Evolutionary conservation across 1,284 basidiomycete species (phyloP).

Genomic region (Hymenochaete sp.): DNA sequence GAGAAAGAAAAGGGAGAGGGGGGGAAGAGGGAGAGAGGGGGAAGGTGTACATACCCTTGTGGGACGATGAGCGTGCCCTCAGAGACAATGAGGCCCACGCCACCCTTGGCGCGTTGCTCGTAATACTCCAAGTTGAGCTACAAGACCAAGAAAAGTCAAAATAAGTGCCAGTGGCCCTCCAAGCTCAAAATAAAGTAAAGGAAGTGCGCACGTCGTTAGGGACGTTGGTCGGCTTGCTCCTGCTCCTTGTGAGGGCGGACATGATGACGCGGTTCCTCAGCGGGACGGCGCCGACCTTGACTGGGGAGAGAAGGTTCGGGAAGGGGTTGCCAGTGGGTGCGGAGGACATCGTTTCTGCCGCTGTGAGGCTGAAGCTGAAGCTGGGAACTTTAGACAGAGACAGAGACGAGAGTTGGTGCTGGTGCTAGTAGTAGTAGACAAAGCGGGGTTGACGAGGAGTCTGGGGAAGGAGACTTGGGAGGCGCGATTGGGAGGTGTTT

Average conservation of each 20-base stretch:
- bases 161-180: neutral
- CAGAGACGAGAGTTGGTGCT: no score
- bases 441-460: no score
- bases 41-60: constrained; percentile 30
- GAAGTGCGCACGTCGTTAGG: constrained; percentile 25
- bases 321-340: no score
- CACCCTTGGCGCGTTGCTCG: constrained; percentile 33
- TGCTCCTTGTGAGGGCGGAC: constrained; percentile 30
- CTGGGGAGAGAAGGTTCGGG: constrained; percentile 26
- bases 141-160: neutral
- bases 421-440: no score
- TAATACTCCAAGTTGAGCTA: constrained; percentile 37
- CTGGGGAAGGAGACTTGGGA: no score
- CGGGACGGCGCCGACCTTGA: constrained; percentile 28
- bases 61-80: constrained; percentile 35
- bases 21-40: neutral
- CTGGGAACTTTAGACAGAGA: no score
- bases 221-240: constrained; percentile 26
- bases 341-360: no score
- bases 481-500: no score
- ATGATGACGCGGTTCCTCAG: constrained; percentile 27
- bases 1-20: neutral
- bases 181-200: neutral
- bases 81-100: constrained; percentile 36
- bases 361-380: no score